A percentile compares a stretch with the other conserved stretches of the same genome.
These are phyloP conservation scores for Chalaropsis ovoidea DNA, from an alignment of 2,329 filamentous ascomycete species.

Conservation along the genomic window DNA sequence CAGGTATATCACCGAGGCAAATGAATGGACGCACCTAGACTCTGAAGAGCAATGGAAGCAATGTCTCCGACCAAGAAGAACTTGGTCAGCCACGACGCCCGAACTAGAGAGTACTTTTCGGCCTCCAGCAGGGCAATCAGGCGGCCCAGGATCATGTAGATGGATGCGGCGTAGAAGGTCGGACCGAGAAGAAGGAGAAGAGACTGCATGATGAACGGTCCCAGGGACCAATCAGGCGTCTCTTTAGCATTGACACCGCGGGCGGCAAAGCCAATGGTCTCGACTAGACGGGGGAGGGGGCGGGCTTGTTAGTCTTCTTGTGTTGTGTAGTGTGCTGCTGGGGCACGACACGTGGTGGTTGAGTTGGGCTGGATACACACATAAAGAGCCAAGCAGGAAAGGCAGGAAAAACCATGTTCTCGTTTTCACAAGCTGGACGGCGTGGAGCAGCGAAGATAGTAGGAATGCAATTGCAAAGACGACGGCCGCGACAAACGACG, in stretches of 20 bases:
- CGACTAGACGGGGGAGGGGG: conserved; percentile 30
- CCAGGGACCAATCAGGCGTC: conserved; percentile 33
- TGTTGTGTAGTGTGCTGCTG: neutral
- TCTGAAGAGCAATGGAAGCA: conserved; percentile 29
- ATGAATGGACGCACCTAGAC: neutral
- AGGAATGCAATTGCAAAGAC: conserved; percentile 31
- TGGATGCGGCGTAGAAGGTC: conserved; percentile 40
- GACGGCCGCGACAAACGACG: conserved; percentile 37
- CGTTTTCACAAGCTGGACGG: conserved; percentile 34
- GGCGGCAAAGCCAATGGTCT: conserved; percentile 28
- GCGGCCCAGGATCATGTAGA: conserved; percentile 43
- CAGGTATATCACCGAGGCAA: too few species aligned
- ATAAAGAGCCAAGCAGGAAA: conserved; percentile 43
- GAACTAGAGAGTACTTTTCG: conserved; percentile 32
- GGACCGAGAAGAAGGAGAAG: conserved; percentile 40
- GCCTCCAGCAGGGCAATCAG: conserved; percentile 35
- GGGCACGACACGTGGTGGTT: neutral
- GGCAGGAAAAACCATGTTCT: conserved; percentile 46
- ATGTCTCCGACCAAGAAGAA: conserved; percentile 47
- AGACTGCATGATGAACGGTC: conserved; percentile 37
- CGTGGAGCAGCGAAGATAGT: conserved; percentile 37
- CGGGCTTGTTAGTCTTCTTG: conserved; percentile 1
- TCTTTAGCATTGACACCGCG: conserved; percentile 26
- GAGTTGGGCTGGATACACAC: conserved; percentile 31
- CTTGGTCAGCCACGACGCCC: conserved; percentile 39